A percentile compares a stretch with the other conserved stretches of the same genome.
Evolutionary conservation across 2,329 filamentous ascomycete species (phyloP).

Genomic region (Trichophyton verrucosum): DNA sequence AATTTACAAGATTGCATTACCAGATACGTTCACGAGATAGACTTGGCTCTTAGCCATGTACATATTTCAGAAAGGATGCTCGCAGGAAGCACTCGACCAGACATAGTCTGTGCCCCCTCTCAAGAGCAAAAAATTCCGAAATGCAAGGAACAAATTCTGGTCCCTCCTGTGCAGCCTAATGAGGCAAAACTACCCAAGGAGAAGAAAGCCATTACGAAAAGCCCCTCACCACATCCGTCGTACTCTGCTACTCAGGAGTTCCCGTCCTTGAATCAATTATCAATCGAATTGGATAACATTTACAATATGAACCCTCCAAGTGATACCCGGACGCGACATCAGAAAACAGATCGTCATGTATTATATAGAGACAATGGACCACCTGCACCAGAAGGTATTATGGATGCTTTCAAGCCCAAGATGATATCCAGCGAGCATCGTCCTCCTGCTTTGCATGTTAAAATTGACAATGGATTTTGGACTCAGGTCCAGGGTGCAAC

Average conservation of each 20-base stretch:
- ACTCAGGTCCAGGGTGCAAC: background rate
- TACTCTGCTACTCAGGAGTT: background rate
- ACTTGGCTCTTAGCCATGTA: background rate
- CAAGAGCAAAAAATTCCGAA: background rate
- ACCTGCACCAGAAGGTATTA: background rate
- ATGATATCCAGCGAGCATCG: background rate
- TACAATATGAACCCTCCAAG: too few relatives aligned
- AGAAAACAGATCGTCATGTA: background rate
- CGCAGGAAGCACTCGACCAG: background rate
- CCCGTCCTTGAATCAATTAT: background rate
- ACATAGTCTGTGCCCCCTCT: background rate
- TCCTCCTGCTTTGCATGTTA: background rate
- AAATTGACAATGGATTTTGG: conserved; percentile 8
- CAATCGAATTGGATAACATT: background rate
- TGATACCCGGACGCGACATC: background rate
- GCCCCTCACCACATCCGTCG: background rate
- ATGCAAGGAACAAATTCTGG: background rate
- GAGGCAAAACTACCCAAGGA: background rate
- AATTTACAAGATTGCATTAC: conserved; percentile 1
- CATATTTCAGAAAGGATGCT: background rate
- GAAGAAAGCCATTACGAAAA: background rate
- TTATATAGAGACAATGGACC: background rate
- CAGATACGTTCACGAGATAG: background rate
- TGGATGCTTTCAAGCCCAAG: background rate
- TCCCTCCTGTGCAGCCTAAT: background rate